Conservation (phyloP, 805 yeast species). For the Blastobotrys mokoenaii region DNA sequence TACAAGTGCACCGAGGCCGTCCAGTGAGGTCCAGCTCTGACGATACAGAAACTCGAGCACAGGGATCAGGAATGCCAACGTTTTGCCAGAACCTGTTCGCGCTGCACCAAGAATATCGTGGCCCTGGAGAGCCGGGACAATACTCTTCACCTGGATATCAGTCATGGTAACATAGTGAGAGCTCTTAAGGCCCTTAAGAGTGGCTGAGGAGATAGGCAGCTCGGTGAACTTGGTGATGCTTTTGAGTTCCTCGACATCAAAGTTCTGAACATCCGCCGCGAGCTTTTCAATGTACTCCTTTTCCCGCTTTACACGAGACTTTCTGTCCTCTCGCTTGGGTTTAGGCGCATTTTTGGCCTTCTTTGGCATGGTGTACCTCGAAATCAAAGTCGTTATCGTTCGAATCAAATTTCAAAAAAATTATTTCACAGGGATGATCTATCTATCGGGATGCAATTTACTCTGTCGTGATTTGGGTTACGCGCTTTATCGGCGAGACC, state of each 20-base stretch:
- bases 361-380: neutral
- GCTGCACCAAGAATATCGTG: slow-evolving; percentile 82
- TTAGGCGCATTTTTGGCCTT: slow-evolving; percentile 9
- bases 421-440: too few species aligned
- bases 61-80: slow-evolving; percentile 79
- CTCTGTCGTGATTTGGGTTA: too few species aligned
- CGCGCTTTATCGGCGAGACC: too few species aligned
- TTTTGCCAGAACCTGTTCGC: slow-evolving; percentile 84
- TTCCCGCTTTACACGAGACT: slow-evolving; percentile 22
- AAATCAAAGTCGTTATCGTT: neutral
- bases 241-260: slow-evolving; percentile 28
- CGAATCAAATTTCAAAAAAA: too few species aligned
- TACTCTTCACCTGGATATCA: slow-evolving; percentile 74
- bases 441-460: too few species aligned
- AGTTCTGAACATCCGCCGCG: slow-evolving; percentile 44
- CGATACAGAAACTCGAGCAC: slow-evolving; percentile 51
- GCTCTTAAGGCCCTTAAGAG: slow-evolving; percentile 64
- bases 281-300: slow-evolving; percentile 34
- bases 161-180: slow-evolving; percentile 77
- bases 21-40: slow-evolving; percentile 69
- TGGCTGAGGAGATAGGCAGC: slow-evolving; percentile 61
- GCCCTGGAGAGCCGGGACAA: slow-evolving; percentile 69
- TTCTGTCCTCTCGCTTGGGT: slow-evolving; percentile 20
- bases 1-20: slow-evolving; percentile 82
- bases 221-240: slow-evolving; percentile 53